Conservation (phyloP, 176 grass and related monocot genomes). For the Poa pratensis region DNA sequence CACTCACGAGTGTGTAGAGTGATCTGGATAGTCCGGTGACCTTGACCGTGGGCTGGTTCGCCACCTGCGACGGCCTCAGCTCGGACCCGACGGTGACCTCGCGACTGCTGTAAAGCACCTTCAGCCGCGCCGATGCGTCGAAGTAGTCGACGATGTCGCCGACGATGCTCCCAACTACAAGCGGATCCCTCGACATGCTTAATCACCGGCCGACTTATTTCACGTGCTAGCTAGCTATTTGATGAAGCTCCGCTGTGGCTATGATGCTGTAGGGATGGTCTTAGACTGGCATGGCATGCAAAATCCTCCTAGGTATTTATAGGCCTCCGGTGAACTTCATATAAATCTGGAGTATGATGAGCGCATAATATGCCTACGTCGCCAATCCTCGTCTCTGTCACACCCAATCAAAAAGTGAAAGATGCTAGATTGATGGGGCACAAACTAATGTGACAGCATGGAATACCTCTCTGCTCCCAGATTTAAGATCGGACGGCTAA, state of each 20-base stretch:
- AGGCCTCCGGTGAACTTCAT: neutral
- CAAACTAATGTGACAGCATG: neutral
- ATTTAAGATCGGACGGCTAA: neutral
- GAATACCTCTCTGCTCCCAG: neutral
- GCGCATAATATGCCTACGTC: neutral
- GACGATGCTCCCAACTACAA: slow-evolving; percentile 67
- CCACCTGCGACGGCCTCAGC: slow-evolving; percentile 74
- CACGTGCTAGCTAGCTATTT: neutral
- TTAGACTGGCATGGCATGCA: neutral
- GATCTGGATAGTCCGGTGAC: slow-evolving; percentile 49
- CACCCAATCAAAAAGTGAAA: slow-evolving; percentile 3
- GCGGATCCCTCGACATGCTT: slow-evolving; percentile 61
- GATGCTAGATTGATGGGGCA: neutral
- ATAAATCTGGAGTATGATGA: neutral
- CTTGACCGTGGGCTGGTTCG: slow-evolving; percentile 55
- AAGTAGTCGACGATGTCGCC: slow-evolving; percentile 76
- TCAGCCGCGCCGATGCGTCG: slow-evolving; percentile 43
- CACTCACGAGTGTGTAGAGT: slow-evolving; percentile 80
- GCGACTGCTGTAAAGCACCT: slow-evolving; percentile 58
- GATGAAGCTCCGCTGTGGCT: neutral
- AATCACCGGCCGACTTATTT: neutral
- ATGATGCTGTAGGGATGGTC: neutral
- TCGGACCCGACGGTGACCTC: slow-evolving; percentile 79
- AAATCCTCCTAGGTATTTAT: slow-evolving; percentile 48
- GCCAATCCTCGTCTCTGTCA: neutral